Percentiles rank a stretch among this genome's conserved stretches.
These are phyloP conservation scores for Brassica cretica DNA, from an alignment of 345 rosid genomes.

Conservation along the genomic window DNA sequence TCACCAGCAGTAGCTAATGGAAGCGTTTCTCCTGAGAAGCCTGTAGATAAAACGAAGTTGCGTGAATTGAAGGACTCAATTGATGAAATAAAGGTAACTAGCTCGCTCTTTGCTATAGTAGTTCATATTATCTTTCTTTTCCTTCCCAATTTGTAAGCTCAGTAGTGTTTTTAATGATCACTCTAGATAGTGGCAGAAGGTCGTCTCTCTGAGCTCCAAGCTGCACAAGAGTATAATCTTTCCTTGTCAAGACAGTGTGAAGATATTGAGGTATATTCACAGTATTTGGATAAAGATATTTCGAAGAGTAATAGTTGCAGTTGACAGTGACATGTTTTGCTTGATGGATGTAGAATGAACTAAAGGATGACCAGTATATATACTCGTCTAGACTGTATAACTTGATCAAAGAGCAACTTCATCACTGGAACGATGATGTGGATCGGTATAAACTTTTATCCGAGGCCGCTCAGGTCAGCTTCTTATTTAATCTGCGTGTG, in stretches of 20 bases:
- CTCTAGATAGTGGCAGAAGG: slow-evolving; percentile 73
- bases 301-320: slow-evolving; percentile 16
- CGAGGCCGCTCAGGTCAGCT: slow-evolving; percentile 71
- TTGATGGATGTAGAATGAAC: slow-evolving; percentile 56
- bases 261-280: slow-evolving; percentile 65
- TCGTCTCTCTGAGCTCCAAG: slow-evolving; percentile 83
- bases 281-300: slow-evolving; percentile 20
- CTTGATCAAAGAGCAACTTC: slow-evolving; percentile 77
- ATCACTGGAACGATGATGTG: slow-evolving; percentile 72
- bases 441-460: slow-evolving; percentile 64
- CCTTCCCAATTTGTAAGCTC: slow-evolving; percentile 23
- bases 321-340: slow-evolving; percentile 22
- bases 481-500: slow-evolving; percentile 29
- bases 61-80: slow-evolving; percentile 75
- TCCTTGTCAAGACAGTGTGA: slow-evolving; percentile 68
- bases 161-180: slow-evolving; percentile 37
- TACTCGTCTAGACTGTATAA: slow-evolving; percentile 62
- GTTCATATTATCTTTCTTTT: not conserved
- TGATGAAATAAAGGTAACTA: slow-evolving; percentile 71
- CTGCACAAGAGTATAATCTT: slow-evolving; percentile 64
- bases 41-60: slow-evolving; percentile 61
- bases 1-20: slow-evolving; percentile 65
- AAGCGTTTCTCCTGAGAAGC: slow-evolving; percentile 74
- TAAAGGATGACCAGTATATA: slow-evolving; percentile 80
- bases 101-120: not conserved